Evolutionary conservation across 163 green algal species (phyloP).

Genomic region (Scenedesmus sp.): DNA sequence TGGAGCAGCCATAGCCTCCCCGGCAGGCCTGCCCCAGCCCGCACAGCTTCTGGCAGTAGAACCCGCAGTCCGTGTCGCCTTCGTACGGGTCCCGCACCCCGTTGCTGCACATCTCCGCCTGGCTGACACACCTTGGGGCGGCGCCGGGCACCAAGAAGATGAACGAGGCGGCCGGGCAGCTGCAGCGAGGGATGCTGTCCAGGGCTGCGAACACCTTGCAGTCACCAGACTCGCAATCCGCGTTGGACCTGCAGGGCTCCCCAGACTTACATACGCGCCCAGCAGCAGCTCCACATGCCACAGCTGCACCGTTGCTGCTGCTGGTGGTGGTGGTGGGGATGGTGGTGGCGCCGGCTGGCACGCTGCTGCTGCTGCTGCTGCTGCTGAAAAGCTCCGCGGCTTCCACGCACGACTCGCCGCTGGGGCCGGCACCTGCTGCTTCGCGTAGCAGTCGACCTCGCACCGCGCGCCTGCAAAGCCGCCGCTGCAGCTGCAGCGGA

Average conservation of each 20-base stretch:
- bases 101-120: slow-evolving; percentile 34
- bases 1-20: neutral
- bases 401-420: neutral
- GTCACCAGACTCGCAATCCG: neutral
- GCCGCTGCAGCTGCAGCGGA: neutral
- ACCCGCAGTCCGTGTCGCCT: slow-evolving; percentile 41
- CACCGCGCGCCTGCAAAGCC: slow-evolving; percentile 27
- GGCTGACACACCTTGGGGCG: neutral
- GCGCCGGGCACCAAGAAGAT: neutral
- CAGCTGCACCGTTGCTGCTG: neutral
- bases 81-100: slow-evolving; percentile 18
- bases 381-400: neutral
- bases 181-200: neutral
- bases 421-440: neutral
- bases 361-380: neutral
- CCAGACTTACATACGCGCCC: neutral
- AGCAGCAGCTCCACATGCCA: neutral
- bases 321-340: neutral
- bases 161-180: neutral
- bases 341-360: neutral
- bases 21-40: slow-evolving; percentile 4
- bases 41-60: slow-evolving; percentile 37
- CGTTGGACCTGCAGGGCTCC: neutral
- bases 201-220: slow-evolving; percentile 2
- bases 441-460: slow-evolving; percentile 9